Percentiles rank a stretch among this genome's conserved stretches.
Conservation (phyloP, 306 rosid genomes). For the Boehmeria nivea region DNA sequence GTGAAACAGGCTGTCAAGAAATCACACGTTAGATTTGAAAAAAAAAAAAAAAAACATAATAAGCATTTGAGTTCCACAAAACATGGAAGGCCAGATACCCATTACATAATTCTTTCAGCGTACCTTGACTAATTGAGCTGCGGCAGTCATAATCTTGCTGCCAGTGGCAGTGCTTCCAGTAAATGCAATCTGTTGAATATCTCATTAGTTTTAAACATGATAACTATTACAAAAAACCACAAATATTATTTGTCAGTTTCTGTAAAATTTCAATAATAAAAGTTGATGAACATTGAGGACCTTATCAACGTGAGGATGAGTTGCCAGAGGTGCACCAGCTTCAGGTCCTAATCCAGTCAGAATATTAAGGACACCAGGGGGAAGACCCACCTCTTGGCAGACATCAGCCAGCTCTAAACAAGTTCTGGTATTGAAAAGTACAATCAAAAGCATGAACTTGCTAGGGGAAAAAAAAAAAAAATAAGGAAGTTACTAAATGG, state of each 20-base stretch:
- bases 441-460: slow-evolving; percentile 7
- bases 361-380: slow-evolving; percentile 73
- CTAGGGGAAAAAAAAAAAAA: slow-evolving; percentile 7
- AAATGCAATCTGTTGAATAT: slow-evolving; percentile 72
- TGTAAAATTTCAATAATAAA: slow-evolving; percentile 13
- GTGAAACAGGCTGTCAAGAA: slow-evolving; percentile 77
- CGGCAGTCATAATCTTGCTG: slow-evolving; percentile 83
- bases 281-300: slow-evolving; percentile 27
- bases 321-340: slow-evolving; percentile 95
- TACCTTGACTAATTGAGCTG: slow-evolving; percentile 88
- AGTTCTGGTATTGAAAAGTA: slow-evolving; percentile 46
- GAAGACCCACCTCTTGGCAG: slow-evolving; percentile 80
- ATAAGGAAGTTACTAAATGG: slow-evolving; percentile 17
- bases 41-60: slow-evolving; percentile 5
- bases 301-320: slow-evolving; percentile 93
- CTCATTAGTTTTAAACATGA: slow-evolving; percentile 11
- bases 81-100: not conserved
- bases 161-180: slow-evolving; percentile 94
- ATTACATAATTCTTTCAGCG: not conserved
- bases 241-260: not conserved
- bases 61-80: slow-evolving; percentile 2
- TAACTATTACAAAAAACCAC: slow-evolving; percentile 1
- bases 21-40: slow-evolving; percentile 21
- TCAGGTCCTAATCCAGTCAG: slow-evolving; percentile 88
- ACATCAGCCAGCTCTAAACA: slow-evolving; percentile 82